These are phyloP conservation scores for Cordyceps militaris DNA, from an alignment of 2,329 filamentous ascomycete genomes.

Conservation along the genomic window DNA sequence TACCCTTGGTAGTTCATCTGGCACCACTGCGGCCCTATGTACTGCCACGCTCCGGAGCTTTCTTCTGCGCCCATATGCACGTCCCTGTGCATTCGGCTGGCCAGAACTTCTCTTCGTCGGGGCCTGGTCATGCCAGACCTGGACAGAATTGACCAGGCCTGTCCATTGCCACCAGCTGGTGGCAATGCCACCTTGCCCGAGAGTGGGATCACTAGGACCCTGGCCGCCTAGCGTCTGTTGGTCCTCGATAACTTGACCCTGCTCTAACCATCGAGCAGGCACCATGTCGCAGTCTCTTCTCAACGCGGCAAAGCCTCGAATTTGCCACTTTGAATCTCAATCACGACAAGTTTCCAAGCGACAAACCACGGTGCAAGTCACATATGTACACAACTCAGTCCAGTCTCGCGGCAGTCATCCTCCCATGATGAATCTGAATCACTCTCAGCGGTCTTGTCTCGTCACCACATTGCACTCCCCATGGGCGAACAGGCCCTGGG, in stretches of 20 bases:
- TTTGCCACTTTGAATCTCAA: constrained; percentile 7
- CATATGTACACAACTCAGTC: neutral
- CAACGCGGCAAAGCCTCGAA: constrained; percentile 2
- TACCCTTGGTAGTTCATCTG: constrained; percentile 1
- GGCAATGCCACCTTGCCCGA: neutral
- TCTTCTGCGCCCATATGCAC: constrained; percentile 5
- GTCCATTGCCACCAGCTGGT: constrained; percentile 2
- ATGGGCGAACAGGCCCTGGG: neutral
- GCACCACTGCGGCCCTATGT: neutral
- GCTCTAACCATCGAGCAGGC: neutral
- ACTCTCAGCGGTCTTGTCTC: constrained; percentile 1
- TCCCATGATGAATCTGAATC: neutral
- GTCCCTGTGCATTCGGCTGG: neutral
- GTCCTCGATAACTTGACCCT: neutral
- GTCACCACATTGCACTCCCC: neutral
- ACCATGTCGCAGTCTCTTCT: neutral
- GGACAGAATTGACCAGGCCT: neutral
- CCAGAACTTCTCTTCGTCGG: neutral
- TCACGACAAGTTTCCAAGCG: neutral
- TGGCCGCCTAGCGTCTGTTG: constrained; percentile 1
- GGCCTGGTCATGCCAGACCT: neutral
- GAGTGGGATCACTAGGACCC: neutral
- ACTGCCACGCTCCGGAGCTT: constrained; percentile 4
- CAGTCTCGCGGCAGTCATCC: neutral
- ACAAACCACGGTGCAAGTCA: neutral